phyloP scores from a whole-genome alignment of 176 grass and related monocot species.

The Triticum monococcum region DNA sequence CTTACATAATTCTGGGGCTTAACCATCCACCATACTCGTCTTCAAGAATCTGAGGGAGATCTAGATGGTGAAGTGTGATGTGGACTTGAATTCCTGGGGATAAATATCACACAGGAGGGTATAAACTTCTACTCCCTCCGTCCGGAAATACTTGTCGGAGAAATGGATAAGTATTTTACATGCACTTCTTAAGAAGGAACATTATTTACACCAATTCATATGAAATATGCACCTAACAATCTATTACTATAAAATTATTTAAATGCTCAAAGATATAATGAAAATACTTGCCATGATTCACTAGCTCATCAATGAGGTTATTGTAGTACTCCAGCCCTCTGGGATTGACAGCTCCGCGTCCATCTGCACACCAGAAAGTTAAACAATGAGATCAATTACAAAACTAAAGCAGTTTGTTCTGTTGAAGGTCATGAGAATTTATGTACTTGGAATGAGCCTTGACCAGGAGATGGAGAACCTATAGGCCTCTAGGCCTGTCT shows the following conservation, averaged over 20 bases:
- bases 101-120: neutral
- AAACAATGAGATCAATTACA: neutral
- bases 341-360: conserved; percentile 55
- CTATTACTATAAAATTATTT: neutral
- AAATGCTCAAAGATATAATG: neutral
- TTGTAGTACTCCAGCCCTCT: conserved; percentile 61
- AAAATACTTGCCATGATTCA: conserved; percentile 29
- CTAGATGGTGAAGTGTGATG: conserved; percentile 42
- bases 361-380: conserved; percentile 10
- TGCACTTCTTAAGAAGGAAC: neutral
- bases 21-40: no score
- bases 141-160: no score
- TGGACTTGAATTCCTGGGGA: conserved; percentile 51
- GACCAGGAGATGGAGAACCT: conserved; percentile 82
- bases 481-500: conserved; percentile 52
- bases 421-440: neutral
- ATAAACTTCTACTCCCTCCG: neutral
- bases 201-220: neutral
- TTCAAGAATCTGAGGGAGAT: conserved; percentile 50
- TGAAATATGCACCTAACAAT: neutral
- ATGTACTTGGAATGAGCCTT: conserved; percentile 42
- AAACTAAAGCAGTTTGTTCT: neutral
- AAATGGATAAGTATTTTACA: no score
- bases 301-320: conserved; percentile 53
- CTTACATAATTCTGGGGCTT: conserved; percentile 33